Evolutionary conservation across 2,329 filamentous ascomycete species (phyloP), one percentile per base, ranked within the genome.

Genomic region (Tetracladium maxilliforme): DNA sequence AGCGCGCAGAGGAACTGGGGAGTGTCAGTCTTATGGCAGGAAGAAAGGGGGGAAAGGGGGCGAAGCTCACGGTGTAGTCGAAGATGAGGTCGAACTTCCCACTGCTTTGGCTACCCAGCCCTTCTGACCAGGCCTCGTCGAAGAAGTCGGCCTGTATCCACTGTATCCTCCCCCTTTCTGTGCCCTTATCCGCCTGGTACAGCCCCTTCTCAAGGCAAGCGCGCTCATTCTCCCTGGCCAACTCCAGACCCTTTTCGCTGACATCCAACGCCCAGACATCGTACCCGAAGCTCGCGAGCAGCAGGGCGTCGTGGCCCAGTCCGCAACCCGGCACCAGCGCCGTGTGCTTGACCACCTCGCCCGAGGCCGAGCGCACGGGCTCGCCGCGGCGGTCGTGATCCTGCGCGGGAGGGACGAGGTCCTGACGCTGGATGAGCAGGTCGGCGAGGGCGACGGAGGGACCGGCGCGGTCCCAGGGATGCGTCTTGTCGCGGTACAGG

Each of bases 301-400:
- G 57, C 8, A 79, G 58, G 4, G 80, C 76, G 48, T 90, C 82
- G 38, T 86, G 73, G 7, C 82, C 82, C 22, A 67, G 61, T 0
- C 81, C 82, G 45, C 81, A 90, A 6, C 80, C 81, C 2, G 81
- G 77, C 0, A 90, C 74, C n/a, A 87, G 56, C 3, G 73, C 80
- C n/a, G n/a, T 36, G n/a, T n/a, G n/a, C n/a, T n/a, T n/a, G n/a
- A n/a, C n/a, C n/a, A n/a, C n/a, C n/a, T n/a, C n/a, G n/a, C n/a
- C n/a, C n/a, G n/a, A n/a, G n/a, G n/a, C n/a, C n/a, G n/a, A n/a
- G n/a, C n/a, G n/a, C n/a, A n/a, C n/a, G n/a, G n/a, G n/a, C n/a
- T n/a, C n/a, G n/a, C n/a, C n/a, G n/a, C n/a, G n/a, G 28, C 55
- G 58, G 36, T 61, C 62, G 22, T 7, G 13, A 14, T 8, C 7